Base-by-base conservation (phyloP, 805 yeast species). In the Candida broadrunensis region DNA sequence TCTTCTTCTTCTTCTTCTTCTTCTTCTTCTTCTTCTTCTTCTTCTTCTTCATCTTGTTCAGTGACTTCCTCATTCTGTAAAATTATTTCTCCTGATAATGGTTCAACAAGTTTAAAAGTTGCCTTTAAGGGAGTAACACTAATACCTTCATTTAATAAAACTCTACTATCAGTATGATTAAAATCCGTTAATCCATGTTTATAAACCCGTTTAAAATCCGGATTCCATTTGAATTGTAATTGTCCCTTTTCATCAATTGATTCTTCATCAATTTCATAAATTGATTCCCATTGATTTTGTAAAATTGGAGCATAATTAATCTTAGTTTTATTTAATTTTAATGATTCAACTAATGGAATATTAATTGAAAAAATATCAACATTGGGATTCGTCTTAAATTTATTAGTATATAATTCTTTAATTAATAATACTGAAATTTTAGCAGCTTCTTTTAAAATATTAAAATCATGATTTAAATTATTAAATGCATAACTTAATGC, bases 401-500 rank as follows among this genome's bases (percentile, higher is more conserved):
- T 85, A 43, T 78, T 69, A 1, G 65, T 55, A 51, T 73, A 75
- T 39, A 91, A 66, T 47, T 84, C 68, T 41, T 76, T 56, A 31
- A 88, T 74, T 19, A 90, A 63, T 49, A 76, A 75, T 16, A 89
- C 81, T 1, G 91, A 72, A 30, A 85, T 68, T 45, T 69, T 64
- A 17, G 93, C 78, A 2, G 96, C 97, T 49, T 77, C 79, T 11
- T 63, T 63, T 41, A 88, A 57, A 8, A 77, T 63, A 14, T 63
- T 61, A 30, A 70, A 66, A 42, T 75, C 72, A 44, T 82, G 81
- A 15, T 67, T 60, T 35, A 75, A 63, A 20, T 68, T 60, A 39
- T 74, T 78, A 56, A 84, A 93, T n/a, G 95, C 93, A 72, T 80
- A 91, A 27, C 95, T 85, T 25, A 93, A 54, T 2, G 96, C 97